A percentile compares a stretch with the other conserved stretches of the same genome.
These are phyloP conservation scores for Chlorella vulgaris DNA, from an alignment of 139 green algal genomes.

Conservation along the genomic window DNA sequence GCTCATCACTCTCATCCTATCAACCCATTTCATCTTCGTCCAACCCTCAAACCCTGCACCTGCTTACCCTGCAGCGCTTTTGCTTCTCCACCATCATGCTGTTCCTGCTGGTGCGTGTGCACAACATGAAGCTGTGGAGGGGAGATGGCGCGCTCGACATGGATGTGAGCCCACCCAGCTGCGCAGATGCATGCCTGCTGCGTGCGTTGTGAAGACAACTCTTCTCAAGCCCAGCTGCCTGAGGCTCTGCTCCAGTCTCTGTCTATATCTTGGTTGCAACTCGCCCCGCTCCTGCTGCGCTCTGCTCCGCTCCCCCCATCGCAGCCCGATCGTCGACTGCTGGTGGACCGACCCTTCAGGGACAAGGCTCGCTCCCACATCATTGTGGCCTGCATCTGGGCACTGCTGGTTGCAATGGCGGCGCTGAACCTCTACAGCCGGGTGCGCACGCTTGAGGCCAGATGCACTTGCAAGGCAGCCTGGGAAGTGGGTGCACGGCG, in stretches of 20 bases:
- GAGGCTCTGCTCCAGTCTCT: no score
- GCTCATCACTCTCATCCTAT: no score
- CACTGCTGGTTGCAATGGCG: neutral
- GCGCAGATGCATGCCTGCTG: no score
- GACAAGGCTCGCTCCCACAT: neutral
- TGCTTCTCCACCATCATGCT: neutral
- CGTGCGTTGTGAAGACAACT: no score
- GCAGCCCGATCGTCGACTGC: constrained; percentile 7
- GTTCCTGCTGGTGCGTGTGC: constrained; percentile 1
- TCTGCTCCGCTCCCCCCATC: no score
- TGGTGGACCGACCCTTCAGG: neutral
- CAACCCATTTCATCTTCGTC: neutral
- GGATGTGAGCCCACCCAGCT: neutral
- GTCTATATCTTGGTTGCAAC: no score
- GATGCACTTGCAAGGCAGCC: no score
- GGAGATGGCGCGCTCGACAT: neutral
- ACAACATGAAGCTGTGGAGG: constrained; percentile 8
- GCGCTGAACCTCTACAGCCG: neutral
- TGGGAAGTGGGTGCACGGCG: no score
- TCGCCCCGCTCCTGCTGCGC: no score
- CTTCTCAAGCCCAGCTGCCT: no score
- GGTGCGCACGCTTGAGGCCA: neutral
- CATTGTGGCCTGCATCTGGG: neutral
- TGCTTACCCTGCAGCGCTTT: neutral
- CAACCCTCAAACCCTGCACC: neutral